phyloP scores from a whole-genome alignment of 331 rosid species.

The Telfairia occidentalis region DNA sequence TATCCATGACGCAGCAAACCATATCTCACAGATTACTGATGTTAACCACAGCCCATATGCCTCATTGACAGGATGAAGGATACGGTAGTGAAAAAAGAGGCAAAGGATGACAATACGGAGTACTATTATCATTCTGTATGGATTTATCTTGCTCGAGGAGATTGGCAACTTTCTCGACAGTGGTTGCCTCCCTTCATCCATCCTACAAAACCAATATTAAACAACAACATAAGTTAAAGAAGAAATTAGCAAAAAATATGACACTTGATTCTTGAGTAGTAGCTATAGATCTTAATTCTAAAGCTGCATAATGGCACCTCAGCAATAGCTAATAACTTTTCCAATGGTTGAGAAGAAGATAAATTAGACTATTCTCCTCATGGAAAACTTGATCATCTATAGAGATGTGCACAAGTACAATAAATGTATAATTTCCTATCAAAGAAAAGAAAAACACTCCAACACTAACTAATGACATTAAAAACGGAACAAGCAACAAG shows the following conservation, averaged over 20 bases:
- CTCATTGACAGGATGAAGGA: slow-evolving; percentile 52
- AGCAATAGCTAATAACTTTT: background rate
- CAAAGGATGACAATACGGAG: slow-evolving; percentile 54
- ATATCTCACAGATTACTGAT: slow-evolving; percentile 69
- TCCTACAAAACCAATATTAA: slow-evolving; percentile 29
- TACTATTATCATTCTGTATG: slow-evolving; percentile 58
- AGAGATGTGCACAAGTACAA: background rate
- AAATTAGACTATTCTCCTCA: background rate
- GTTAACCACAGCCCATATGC: slow-evolving; percentile 74
- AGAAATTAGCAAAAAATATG: background rate
- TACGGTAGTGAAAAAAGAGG: slow-evolving; percentile 69
- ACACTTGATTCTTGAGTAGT: background rate
- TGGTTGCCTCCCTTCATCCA: slow-evolving; percentile 85
- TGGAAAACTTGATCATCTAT: background rate
- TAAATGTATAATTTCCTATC: background rate
- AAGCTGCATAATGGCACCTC: background rate
- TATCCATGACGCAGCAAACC: slow-evolving; percentile 81
- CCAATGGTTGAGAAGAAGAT: background rate
- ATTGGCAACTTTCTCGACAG: slow-evolving; percentile 57
- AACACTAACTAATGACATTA: background rate
- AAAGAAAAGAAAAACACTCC: background rate
- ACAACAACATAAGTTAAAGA: background rate
- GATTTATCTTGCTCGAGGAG: slow-evolving; percentile 61
- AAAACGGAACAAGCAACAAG: background rate
- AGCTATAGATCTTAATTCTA: background rate